phyloP scores from a whole-genome alignment of 441 rosid species.

The Croton setiger region DNA sequence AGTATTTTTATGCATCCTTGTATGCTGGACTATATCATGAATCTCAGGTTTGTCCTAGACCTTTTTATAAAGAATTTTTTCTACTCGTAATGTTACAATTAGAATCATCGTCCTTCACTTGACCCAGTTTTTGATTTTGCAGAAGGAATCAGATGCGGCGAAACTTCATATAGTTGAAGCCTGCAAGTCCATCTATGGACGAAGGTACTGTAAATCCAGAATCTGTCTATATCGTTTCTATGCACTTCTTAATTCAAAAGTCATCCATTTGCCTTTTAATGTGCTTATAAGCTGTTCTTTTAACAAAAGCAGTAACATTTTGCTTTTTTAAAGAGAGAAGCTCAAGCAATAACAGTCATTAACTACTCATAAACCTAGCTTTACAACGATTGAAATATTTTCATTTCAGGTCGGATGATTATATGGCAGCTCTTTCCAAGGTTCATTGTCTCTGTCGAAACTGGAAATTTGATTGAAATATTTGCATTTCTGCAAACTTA shows the following conservation, averaged over 20 bases:
- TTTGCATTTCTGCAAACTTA: not conserved
- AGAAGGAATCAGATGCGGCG: slow-evolving; percentile 73
- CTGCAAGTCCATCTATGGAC: slow-evolving; percentile 63
- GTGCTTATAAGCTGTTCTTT: no score
- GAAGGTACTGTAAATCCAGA: slow-evolving; percentile 46
- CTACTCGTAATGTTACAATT: no score
- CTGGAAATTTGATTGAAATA: slow-evolving; percentile 43
- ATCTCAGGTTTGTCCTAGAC: slow-evolving; percentile 58
- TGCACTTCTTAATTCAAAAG: no score
- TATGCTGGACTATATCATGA: slow-evolving; percentile 80
- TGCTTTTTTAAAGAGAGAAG: no score
- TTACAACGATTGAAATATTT: no score
- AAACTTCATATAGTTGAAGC: slow-evolving; percentile 62
- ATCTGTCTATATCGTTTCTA: not conserved
- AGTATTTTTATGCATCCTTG: slow-evolving; percentile 69
- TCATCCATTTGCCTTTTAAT: no score
- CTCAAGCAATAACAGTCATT: no score
- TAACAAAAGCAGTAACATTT: no score
- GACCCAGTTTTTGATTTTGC: no score
- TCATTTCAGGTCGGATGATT: slow-evolving; percentile 68
- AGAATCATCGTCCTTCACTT: no score
- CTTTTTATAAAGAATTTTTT: slow-evolving; percentile 7
- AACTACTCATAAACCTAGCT: slow-evolving; percentile 3
- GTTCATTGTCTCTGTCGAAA: slow-evolving; percentile 64
- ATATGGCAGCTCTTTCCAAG: slow-evolving; percentile 78